These are phyloP conservation scores for Hemileccinum impolitum DNA, from an alignment of 768 basidiomycete genomes.

Conservation along the genomic window DNA sequence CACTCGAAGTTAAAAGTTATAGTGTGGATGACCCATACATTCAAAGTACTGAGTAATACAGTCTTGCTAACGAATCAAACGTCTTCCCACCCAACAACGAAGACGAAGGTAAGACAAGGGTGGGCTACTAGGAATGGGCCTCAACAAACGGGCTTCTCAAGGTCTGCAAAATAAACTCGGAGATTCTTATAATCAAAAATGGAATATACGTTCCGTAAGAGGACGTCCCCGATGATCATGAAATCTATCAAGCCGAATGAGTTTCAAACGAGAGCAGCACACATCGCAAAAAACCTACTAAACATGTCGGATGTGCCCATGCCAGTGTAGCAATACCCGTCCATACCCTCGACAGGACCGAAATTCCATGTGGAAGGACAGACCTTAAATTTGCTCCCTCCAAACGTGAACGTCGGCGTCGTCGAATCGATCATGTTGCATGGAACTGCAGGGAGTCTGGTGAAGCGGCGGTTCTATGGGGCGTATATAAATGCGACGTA, in stretches of 20 bases:
- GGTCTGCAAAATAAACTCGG: slow-evolving; percentile 37
- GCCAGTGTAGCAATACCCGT: slow-evolving; percentile 31
- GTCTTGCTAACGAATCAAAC: too few species aligned
- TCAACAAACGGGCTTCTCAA: background rate
- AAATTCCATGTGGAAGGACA: slow-evolving; percentile 35
- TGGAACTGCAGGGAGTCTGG: slow-evolving; percentile 10
- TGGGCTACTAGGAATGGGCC: background rate
- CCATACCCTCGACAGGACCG: slow-evolving; percentile 23
- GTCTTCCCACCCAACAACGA: too few species aligned
- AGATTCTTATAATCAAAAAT: slow-evolving; percentile 27
- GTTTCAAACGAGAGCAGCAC: background rate
- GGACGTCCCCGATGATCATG: slow-evolving; percentile 27
- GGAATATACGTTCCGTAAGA: slow-evolving; percentile 23
- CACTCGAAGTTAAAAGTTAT: too few species aligned
- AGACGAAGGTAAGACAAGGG: background rate
- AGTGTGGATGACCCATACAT: too few species aligned
- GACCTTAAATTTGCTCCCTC: slow-evolving; percentile 33
- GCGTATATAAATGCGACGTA: slow-evolving; percentile 2
- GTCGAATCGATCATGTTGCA: slow-evolving; percentile 15
- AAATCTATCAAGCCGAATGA: slow-evolving; percentile 10
- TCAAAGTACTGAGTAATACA: too few species aligned
- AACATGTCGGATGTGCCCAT: slow-evolving; percentile 12
- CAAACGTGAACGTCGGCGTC: slow-evolving; percentile 32
- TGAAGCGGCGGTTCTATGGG: background rate
- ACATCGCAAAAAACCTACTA: slow-evolving; percentile 2